phyloP scores from a whole-genome alignment of 768 basidiomycete species.

The Pisolithus marmoratus region DNA sequence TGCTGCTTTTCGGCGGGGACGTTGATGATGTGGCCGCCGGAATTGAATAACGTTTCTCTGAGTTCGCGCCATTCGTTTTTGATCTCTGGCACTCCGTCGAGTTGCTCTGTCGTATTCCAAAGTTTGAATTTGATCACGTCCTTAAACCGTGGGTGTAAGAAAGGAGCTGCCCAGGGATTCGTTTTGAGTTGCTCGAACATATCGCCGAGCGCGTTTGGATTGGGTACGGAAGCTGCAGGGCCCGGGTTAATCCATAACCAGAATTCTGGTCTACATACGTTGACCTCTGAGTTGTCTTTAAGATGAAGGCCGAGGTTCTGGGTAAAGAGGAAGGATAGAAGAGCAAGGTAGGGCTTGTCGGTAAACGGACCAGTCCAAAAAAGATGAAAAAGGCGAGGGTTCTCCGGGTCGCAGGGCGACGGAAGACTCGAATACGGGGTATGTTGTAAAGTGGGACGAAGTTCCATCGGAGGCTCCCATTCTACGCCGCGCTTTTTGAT shows the following conservation, averaged over 20 bases:
- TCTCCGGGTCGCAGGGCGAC: slow-evolving; percentile 73
- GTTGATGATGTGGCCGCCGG: slow-evolving; percentile 70
- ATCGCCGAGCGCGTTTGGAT: slow-evolving; percentile 70
- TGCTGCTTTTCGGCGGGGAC: slow-evolving; percentile 44
- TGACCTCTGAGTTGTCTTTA: slow-evolving; percentile 35
- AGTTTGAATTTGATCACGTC: slow-evolving; percentile 92
- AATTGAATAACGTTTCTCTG: slow-evolving; percentile 76
- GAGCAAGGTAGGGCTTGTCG: slow-evolving; percentile 95
- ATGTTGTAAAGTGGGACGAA: slow-evolving; percentile 48
- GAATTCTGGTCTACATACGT: slow-evolving; percentile 80
- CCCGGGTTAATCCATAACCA: slow-evolving; percentile 99
- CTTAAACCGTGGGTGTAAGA: slow-evolving; percentile 88
- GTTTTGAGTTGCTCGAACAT: slow-evolving; percentile 79
- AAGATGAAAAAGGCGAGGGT: slow-evolving; percentile 93
- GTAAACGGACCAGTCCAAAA: slow-evolving; percentile 99
- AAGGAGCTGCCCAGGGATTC: slow-evolving; percentile 94
- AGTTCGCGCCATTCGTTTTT: slow-evolving; percentile 84
- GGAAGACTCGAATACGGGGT: slow-evolving; percentile 51
- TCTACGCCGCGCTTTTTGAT: slow-evolving; percentile 53
- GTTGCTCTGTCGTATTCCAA: slow-evolving; percentile 98
- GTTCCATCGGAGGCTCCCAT: slow-evolving; percentile 49
- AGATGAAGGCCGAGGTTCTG: slow-evolving; percentile 87
- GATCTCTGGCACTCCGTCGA: slow-evolving; percentile 87
- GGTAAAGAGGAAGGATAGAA: slow-evolving; percentile 92
- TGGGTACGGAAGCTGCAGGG: slow-evolving; percentile 87